Evolutionary conservation across 2,329 filamentous ascomycete species (phyloP).

Genomic region (Microsporum audouinii): DNA sequence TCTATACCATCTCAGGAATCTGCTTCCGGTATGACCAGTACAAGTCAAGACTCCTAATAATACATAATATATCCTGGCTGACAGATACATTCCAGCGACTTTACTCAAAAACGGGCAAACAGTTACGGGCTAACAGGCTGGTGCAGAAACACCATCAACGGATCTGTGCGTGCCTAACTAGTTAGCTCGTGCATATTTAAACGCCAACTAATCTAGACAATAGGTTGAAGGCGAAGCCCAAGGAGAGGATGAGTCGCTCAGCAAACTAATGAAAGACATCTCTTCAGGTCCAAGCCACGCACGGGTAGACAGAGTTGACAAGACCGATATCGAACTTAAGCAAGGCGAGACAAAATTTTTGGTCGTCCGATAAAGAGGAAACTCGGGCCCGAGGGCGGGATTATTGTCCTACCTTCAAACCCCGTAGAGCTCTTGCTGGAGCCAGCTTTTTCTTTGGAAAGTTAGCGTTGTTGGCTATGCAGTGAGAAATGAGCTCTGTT

Average conservation of each 20-base stretch:
- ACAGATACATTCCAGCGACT: constrained; percentile 22
- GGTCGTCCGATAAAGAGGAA: constrained; percentile 24
- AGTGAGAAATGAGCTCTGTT: not conserved
- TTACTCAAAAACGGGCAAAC: constrained; percentile 34
- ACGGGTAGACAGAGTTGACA: constrained; percentile 62
- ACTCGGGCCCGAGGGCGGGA: not conserved
- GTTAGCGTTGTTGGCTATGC: not conserved
- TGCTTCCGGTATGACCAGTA: constrained; percentile 37
- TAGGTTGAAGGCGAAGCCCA: constrained; percentile 88
- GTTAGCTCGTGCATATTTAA: not conserved
- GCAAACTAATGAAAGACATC: constrained; percentile 62
- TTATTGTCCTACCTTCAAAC: not conserved
- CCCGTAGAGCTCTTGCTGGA: not conserved
- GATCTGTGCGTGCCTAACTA: constrained; percentile 26
- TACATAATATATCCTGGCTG: not conserved
- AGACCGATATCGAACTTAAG: constrained; percentile 52
- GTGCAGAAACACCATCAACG: constrained; percentile 38
- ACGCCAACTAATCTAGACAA: not conserved
- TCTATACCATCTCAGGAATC: constrained; percentile 26
- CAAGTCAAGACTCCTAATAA: not conserved
- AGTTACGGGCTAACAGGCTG: constrained; percentile 38
- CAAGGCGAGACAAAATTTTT: constrained; percentile 58
- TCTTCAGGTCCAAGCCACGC: constrained; percentile 62
- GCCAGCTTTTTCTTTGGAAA: not conserved
- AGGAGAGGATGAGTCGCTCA: constrained; percentile 53